A percentile compares a stretch with the other conserved stretches of the same genome.
phyloP scores from a whole-genome alignment of 352 stramenopile species.

The Pythium vanterpoolii region DNA sequence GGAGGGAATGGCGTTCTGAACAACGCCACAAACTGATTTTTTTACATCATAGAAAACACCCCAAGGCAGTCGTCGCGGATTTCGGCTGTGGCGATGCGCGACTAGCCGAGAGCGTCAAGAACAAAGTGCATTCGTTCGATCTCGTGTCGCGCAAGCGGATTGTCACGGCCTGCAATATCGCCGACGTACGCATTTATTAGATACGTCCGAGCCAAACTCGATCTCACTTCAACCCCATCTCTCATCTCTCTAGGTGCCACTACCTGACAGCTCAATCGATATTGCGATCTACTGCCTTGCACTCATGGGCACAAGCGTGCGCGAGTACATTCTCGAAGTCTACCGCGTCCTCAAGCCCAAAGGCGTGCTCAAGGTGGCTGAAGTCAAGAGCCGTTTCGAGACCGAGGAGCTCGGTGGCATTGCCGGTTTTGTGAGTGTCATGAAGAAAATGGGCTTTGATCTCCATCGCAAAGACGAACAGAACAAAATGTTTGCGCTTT shows the following conservation, averaged over 20 bases:
- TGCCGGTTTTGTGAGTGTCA: slow-evolving; percentile 50
- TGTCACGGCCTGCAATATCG: slow-evolving; percentile 97
- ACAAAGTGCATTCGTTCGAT: slow-evolving; percentile 98
- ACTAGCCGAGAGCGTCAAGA: slow-evolving; percentile 84
- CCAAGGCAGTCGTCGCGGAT: slow-evolving; percentile 90
- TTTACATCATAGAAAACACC: slow-evolving; percentile 37
- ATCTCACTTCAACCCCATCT: not conserved
- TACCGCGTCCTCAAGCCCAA: slow-evolving; percentile 91
- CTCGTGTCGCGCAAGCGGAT: slow-evolving; percentile 90
- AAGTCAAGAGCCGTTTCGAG: slow-evolving; percentile 85
- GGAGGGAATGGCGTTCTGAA: not conserved
- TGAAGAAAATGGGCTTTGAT: slow-evolving; percentile 71
- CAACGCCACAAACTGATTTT: not conserved
- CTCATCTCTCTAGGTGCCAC: slow-evolving; percentile 78
- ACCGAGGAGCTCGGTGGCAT: slow-evolving; percentile 63
- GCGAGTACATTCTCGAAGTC: slow-evolving; percentile 96
- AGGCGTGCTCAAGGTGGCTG: slow-evolving; percentile 88
- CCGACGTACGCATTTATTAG: slow-evolving; percentile 42
- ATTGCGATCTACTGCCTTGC: slow-evolving; percentile 97
- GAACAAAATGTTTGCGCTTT: slow-evolving; percentile 88
- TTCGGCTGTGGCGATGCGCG: slow-evolving; percentile 98
- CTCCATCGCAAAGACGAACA: slow-evolving; percentile 64
- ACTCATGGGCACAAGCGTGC: slow-evolving; percentile 97
- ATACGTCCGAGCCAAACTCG: not conserved
- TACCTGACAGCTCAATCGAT: slow-evolving; percentile 89